These are phyloP conservation scores for Mycena indigotica DNA, from an alignment of 768 basidiomycete species.

Conservation along the genomic window DNA sequence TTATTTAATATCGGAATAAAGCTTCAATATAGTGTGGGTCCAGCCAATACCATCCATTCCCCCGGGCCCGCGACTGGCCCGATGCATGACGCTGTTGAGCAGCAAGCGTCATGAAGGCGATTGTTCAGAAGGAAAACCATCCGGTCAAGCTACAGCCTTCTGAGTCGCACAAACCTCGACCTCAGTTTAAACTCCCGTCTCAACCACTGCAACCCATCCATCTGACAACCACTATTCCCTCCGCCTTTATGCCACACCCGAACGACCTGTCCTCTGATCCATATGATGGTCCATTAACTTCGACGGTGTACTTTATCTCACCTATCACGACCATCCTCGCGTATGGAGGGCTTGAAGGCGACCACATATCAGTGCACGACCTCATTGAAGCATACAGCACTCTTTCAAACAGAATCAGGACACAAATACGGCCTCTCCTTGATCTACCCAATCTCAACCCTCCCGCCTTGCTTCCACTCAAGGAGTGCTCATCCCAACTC, in stretches of 20 bases:
- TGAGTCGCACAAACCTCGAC: conserved; percentile 1
- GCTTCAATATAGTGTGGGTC: not conserved
- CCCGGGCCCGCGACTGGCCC: not conserved
- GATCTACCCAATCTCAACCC: conserved; percentile 11
- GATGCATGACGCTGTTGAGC: conserved; percentile 9
- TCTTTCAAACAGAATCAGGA: conserved; percentile 48
- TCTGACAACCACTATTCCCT: conserved; percentile 8
- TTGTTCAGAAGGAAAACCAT: conserved; percentile 21
- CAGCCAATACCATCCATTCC: not conserved
- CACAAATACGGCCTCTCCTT: conserved; percentile 26
- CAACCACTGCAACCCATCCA: conserved; percentile 20
- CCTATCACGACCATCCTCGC: conserved; percentile 49
- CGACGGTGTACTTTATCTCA: conserved; percentile 38
- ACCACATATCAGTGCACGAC: conserved; percentile 51
- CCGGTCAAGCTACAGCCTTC: conserved; percentile 2
- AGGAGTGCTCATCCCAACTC: conserved; percentile 36
- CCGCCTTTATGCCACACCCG: conserved; percentile 17
- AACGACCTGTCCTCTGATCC: not conserved
- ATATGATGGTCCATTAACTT: conserved; percentile 19
- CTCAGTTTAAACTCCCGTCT: conserved; percentile 4
- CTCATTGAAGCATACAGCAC: conserved; percentile 63
- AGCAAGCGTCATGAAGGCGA: conserved; percentile 19
- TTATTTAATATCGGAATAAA: too few species aligned
- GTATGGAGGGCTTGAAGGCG: conserved; percentile 40
- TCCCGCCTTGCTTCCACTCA: conserved; percentile 34